phyloP scores from a whole-genome alignment of 225 moss, liverwort and hornwort species.

The Straminergon stramineum region DNA sequence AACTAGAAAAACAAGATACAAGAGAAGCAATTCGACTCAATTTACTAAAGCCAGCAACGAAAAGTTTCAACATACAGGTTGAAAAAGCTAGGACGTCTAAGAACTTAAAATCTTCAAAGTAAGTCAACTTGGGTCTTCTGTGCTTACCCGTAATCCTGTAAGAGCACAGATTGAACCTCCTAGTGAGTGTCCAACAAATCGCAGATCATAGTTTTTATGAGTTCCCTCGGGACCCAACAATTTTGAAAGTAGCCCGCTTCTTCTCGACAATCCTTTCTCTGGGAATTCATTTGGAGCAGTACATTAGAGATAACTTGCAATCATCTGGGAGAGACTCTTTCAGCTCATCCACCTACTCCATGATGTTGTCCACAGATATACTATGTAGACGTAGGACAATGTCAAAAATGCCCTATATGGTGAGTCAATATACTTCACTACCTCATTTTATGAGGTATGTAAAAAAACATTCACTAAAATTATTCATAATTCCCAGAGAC shows the following conservation, averaged over 20 bases:
- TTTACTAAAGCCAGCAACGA: not conserved
- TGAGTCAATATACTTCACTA: not conserved
- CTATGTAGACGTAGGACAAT: not conserved
- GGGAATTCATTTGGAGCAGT: not conserved
- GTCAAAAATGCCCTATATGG: not conserved
- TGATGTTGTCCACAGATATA: not conserved
- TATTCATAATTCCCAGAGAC: not conserved
- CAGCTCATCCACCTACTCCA: not conserved
- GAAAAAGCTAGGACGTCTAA: not conserved
- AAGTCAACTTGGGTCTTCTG: not conserved
- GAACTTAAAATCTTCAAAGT: not conserved
- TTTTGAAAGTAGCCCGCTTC: constrained; percentile 50
- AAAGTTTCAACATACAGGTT: not conserved
- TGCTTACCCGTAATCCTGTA: constrained; percentile 75
- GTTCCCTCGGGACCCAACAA: constrained; percentile 65
- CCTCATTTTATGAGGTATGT: not conserved
- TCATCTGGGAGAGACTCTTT: not conserved
- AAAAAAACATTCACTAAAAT: not conserved
- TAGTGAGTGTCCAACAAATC: constrained; percentile 93
- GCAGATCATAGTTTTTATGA: constrained; percentile 59
- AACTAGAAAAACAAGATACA: not conserved
- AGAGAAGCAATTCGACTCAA: not conserved
- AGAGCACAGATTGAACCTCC: constrained; percentile 91
- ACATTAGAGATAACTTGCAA: not conserved
- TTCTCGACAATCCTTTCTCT: constrained; percentile 20